A percentile compares a stretch with the other conserved stretches of the same genome.
Conservation (phyloP, 1,139 yeast genomes). For the Yamadazyma jaroonii region DNA sequence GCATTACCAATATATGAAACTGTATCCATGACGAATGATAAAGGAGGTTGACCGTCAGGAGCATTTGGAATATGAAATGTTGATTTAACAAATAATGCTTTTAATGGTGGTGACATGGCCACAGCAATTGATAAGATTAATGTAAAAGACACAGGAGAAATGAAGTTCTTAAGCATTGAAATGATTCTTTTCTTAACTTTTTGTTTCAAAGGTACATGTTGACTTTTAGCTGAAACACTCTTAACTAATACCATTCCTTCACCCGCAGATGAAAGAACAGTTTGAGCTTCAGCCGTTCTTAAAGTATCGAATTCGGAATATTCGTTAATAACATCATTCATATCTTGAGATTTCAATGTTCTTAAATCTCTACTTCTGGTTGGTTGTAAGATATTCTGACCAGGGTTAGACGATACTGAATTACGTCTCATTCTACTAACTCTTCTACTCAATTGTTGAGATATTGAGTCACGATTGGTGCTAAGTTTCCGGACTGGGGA, state of each 20-base stretch:
- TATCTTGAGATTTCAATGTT: constrained; percentile 47
- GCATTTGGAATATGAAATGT: constrained; percentile 50
- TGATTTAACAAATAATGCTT: constrained; percentile 64
- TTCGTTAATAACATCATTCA: constrained; percentile 57
- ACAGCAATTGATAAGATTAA: constrained; percentile 59
- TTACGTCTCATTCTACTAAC: constrained; percentile 11
- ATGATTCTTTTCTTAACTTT: constrained; percentile 11
- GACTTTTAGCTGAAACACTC: constrained; percentile 2
- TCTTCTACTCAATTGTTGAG: constrained; percentile 11
- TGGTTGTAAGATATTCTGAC: constrained; percentile 15
- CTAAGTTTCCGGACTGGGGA: background rate
- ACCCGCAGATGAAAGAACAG: constrained; percentile 9
- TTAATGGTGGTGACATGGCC: constrained; percentile 84
- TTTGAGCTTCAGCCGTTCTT: constrained; percentile 11
- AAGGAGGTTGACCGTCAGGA: constrained; percentile 81
- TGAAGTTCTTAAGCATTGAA: constrained; percentile 48
- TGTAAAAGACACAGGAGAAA: constrained; percentile 68
- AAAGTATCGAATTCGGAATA: constrained; percentile 46
- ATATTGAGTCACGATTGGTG: constrained; percentile 1
- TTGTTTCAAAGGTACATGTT: background rate
- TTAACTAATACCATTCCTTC: constrained; percentile 6
- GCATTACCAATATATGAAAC: constrained; percentile 80
- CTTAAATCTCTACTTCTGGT: constrained; percentile 38
- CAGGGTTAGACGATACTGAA: constrained; percentile 10
- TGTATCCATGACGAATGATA: constrained; percentile 80